A percentile compares a stretch with the other conserved stretches of the same genome.
These are phyloP conservation scores for Casaregolazyma lundiana DNA, from an alignment of 1,139 yeast species.

Conservation along the genomic window DNA sequence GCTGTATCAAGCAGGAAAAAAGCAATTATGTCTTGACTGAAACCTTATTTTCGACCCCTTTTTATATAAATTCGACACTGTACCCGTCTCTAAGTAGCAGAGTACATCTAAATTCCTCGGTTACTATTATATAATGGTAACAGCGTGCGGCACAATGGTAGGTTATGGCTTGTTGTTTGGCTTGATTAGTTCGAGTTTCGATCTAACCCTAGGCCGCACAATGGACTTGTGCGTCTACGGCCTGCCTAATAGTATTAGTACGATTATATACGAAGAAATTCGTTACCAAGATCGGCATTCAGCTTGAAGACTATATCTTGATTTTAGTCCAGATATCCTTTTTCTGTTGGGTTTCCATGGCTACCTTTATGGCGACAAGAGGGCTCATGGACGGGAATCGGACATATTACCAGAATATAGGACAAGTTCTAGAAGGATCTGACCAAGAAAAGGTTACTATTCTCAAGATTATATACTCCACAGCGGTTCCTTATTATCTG, in stretches of 20 bases:
- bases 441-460: conserved; percentile 19
- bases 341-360: conserved; percentile 29
- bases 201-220: conserved; percentile 19
- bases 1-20: neutral
- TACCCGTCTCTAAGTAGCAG: too few species aligned
- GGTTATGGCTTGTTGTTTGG: neutral
- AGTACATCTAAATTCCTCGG: too few species aligned
- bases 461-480: conserved; percentile 28
- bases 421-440: conserved; percentile 20
- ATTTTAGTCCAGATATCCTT: conserved; percentile 26
- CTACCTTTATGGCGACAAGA: conserved; percentile 24
- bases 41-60: neutral
- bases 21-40: neutral
- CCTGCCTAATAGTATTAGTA: conserved; percentile 20
- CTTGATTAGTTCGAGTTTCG: neutral
- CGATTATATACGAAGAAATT: conserved; percentile 25
- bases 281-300: conserved; percentile 26
- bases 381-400: conserved; percentile 29
- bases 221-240: conserved; percentile 25
- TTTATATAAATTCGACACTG: neutral
- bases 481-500: conserved; percentile 29
- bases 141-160: conserved; percentile 11
- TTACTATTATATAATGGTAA: conserved; percentile 7
- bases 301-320: conserved; percentile 28
- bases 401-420: conserved; percentile 25